These are phyloP conservation scores for Ustilago xerochloae DNA, from an alignment of 1,284 basidiomycete species.

Conservation along the genomic window DNA sequence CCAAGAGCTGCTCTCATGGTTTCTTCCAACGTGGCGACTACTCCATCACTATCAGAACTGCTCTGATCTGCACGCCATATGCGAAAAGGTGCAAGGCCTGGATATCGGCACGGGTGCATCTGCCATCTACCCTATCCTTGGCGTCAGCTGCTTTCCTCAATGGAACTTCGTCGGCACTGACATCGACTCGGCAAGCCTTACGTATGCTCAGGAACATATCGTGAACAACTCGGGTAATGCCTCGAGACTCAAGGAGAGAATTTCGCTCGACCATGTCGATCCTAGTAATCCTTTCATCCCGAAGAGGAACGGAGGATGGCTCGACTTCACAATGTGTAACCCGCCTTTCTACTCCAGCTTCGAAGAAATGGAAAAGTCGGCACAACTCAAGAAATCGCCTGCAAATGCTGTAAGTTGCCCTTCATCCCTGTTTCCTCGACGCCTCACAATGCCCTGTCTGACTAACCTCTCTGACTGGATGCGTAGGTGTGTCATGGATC, in stretches of 20 bases:
- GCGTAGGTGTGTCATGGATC: conserved; percentile 75
- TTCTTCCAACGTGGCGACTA: conserved; percentile 5
- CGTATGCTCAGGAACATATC: conserved; percentile 66
- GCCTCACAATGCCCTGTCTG: neutral
- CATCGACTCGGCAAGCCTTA: conserved; percentile 31
- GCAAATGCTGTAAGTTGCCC: conserved; percentile 32
- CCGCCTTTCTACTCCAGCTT: conserved; percentile 87
- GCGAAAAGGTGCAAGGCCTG: neutral
- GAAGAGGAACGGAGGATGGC: conserved; percentile 26
- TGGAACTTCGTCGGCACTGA: conserved; percentile 46
- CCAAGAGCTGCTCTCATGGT: conserved; percentile 14
- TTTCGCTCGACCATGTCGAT: conserved; percentile 71
- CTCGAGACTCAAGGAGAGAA: conserved; percentile 73
- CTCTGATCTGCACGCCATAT: neutral
- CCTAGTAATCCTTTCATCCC: conserved; percentile 72
- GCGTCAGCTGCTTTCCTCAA: conserved; percentile 63
- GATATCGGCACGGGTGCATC: conserved; percentile 41
- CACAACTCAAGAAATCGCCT: conserved; percentile 23
- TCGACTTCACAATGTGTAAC: conserved; percentile 84
- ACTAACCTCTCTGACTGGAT: neutral
- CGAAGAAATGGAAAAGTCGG: conserved; percentile 74
- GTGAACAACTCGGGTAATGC: conserved; percentile 74
- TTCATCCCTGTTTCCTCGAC: neutral
- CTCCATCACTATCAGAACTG: conserved; percentile 1
- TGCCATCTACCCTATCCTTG: conserved; percentile 85